Percentiles rank a stretch among this genome's conserved stretches.
Conservation (phyloP, 805 yeast species). For the Pichia cephalocereana region DNA sequence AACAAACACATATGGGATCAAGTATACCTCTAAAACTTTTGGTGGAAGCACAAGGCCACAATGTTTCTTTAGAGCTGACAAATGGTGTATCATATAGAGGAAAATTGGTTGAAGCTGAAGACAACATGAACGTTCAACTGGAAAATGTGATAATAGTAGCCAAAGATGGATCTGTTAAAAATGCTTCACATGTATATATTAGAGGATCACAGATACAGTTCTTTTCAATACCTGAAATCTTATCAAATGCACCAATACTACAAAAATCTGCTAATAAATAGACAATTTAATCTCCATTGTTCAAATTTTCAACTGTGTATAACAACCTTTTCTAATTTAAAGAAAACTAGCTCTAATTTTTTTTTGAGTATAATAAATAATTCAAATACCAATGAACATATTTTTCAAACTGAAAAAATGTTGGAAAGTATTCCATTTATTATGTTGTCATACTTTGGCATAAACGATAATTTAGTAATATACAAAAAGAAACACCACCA, state of each 20-base stretch:
- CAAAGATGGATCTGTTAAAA: slow-evolving; percentile 63
- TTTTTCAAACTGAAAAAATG: no score
- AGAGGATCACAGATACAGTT: slow-evolving; percentile 87
- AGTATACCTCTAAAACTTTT: slow-evolving; percentile 69
- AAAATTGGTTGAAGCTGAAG: slow-evolving; percentile 75
- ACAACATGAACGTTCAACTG: slow-evolving; percentile 87
- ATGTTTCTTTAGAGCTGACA: slow-evolving; percentile 69
- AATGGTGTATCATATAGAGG: slow-evolving; percentile 89
- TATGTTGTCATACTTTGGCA: no score
- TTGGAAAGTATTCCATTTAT: no score
- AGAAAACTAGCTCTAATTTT: background rate
- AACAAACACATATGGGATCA: background rate
- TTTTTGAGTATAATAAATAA: no score
- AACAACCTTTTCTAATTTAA: background rate
- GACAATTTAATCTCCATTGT: background rate
- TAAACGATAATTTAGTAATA: no score
- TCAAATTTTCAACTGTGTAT: no score
- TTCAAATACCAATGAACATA: no score
- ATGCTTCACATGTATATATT: slow-evolving; percentile 76
- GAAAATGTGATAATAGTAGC: slow-evolving; percentile 74
- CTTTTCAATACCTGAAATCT: slow-evolving; percentile 80
- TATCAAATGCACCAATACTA: slow-evolving; percentile 84
- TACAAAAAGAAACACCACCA: background rate
- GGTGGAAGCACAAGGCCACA: slow-evolving; percentile 67
- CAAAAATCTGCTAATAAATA: slow-evolving; percentile 27